phyloP scores from a whole-genome alignment of 345 rosid genomes.

The Populus pruinosa region DNA sequence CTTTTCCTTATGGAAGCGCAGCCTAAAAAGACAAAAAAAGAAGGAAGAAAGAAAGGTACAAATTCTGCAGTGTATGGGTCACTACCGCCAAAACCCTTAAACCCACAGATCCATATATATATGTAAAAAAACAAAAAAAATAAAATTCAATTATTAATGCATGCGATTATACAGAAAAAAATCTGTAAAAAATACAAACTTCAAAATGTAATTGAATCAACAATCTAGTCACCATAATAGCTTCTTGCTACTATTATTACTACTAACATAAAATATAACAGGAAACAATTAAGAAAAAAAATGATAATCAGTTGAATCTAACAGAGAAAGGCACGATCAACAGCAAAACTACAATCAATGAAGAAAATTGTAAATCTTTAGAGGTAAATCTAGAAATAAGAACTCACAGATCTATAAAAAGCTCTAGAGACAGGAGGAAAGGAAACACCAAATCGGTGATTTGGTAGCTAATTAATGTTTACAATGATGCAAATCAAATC shows the following conservation, averaged over 20 bases:
- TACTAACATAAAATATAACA: neutral
- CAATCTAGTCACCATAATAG: neutral
- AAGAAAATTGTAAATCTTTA: neutral
- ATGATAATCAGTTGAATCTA: conserved; percentile 3
- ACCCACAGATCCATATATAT: neutral
- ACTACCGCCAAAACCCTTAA: neutral
- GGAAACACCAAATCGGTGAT: neutral
- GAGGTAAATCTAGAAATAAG: conserved; percentile 11
- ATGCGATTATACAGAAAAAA: neutral
- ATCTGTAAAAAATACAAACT: neutral
- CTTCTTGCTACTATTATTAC: neutral
- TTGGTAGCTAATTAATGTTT: neutral
- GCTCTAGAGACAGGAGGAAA: neutral
- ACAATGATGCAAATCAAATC: neutral
- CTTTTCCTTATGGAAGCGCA: neutral
- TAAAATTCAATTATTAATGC: neutral
- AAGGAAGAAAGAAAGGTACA: too few species aligned
- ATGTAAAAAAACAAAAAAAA: too few species aligned
- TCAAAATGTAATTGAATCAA: too few species aligned
- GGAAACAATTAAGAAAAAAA: neutral
- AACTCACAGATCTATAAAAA: conserved; percentile 28
- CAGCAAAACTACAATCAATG: neutral
- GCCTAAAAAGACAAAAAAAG: too few species aligned
- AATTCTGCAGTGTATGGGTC: neutral
- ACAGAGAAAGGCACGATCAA: neutral